These are phyloP conservation scores for Colletotrichum cordylinicola DNA, from an alignment of 2,329 filamentous ascomycete species.

Conservation along the genomic window DNA sequence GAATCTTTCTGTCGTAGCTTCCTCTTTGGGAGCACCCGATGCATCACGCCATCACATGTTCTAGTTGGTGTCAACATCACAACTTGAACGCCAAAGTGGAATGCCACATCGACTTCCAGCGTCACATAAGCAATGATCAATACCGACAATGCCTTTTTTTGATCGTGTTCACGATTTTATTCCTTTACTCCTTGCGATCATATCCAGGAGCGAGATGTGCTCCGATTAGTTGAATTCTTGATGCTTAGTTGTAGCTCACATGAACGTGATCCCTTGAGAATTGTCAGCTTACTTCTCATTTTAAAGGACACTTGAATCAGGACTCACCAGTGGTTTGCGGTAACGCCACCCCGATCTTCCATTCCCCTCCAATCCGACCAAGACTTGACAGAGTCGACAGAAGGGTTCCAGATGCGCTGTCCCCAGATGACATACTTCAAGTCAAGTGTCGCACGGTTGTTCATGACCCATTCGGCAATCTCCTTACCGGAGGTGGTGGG, in stretches of 20 bases:
- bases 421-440: conserved; percentile 58
- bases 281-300: not conserved
- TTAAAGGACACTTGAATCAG: rapidly evolving
- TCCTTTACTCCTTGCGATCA: not conserved
- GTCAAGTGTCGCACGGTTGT: conserved; percentile 42
- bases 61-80: not conserved
- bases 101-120: not conserved
- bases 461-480: conserved; percentile 56
- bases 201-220: not conserved
- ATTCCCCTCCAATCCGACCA: conserved; percentile 49
- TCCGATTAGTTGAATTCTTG: not conserved
- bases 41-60: not conserved
- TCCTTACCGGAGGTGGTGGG: conserved; percentile 42
- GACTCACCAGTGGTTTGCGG: conserved; percentile 48
- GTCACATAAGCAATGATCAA: not conserved
- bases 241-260: conserved; percentile 29
- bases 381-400: conserved; percentile 37
- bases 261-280: conserved; percentile 32
- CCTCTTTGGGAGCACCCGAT: not conserved
- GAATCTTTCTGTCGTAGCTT: not conserved
- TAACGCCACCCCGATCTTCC: conserved; percentile 45
- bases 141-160: not conserved
- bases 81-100: not conserved
- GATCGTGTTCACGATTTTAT: not conserved
- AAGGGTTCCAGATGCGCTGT: conserved; percentile 51